phyloP scores from a whole-genome alignment of 192 early-diverging fungal species.

The Geranomyces michiganensis region DNA sequence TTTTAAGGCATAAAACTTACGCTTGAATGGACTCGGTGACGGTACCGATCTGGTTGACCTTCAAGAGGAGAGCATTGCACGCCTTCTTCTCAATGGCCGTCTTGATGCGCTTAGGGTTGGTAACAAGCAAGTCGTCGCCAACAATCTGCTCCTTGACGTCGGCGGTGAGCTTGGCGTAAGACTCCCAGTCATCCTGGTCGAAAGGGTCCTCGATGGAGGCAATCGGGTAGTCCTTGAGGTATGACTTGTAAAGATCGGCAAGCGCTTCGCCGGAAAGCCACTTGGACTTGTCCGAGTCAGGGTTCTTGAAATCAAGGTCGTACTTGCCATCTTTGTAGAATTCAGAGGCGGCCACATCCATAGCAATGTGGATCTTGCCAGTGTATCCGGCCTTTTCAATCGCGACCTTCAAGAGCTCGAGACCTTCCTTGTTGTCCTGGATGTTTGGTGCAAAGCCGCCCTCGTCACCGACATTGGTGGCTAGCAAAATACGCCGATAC shows the following conservation, averaged over 20 bases:
- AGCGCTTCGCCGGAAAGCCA: slow-evolving; percentile 77
- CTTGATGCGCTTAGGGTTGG: slow-evolving; percentile 89
- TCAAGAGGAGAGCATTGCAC: slow-evolving; percentile 92
- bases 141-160: slow-evolving; percentile 79
- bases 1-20: slow-evolving; percentile 35
- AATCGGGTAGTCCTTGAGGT: slow-evolving; percentile 83
- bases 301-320: slow-evolving; percentile 98
- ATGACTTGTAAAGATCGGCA: slow-evolving; percentile 81
- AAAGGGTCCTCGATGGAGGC: slow-evolving; percentile 99
- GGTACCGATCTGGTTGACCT: slow-evolving; percentile 99
- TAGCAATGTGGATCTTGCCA: slow-evolving; percentile 94
- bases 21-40: slow-evolving; percentile 90
- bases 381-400: slow-evolving; percentile 96
- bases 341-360: slow-evolving; percentile 96
- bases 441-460: slow-evolving; percentile 99
- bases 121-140: slow-evolving; percentile 97
- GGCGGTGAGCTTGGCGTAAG: slow-evolving; percentile 80
- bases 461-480: slow-evolving; percentile 99
- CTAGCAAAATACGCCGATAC: slow-evolving; percentile 39
- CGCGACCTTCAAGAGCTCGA: slow-evolving; percentile 85
- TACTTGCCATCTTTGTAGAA: slow-evolving; percentile 98
- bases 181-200: slow-evolving; percentile 98
- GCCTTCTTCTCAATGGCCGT: slow-evolving; percentile 93
- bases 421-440: slow-evolving; percentile 94
- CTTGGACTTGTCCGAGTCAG: slow-evolving; percentile 75